A percentile compares a stretch with the other conserved stretches of the same genome.
Conservation (phyloP, 2,329 filamentous ascomycete species). For the Clarireedia monteithiana region DNA sequence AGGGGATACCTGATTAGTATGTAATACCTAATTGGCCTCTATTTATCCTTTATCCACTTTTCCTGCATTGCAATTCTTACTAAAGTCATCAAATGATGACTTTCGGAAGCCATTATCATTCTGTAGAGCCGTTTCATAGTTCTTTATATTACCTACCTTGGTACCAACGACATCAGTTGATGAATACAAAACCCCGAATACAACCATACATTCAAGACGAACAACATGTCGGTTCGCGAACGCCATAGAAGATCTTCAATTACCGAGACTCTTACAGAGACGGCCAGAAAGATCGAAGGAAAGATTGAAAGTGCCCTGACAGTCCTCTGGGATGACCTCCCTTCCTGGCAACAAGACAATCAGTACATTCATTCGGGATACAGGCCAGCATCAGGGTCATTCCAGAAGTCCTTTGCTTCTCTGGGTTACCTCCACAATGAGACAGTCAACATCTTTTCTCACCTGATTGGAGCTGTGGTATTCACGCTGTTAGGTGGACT, state of each 20-base stretch:
- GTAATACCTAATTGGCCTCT: too few species aligned
- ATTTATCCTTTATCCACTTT: too few species aligned
- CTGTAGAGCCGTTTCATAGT: not conserved
- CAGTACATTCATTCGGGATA: slow-evolving; percentile 62
- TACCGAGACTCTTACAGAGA: slow-evolving; percentile 18
- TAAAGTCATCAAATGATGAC: too few species aligned
- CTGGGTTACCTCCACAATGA: slow-evolving; percentile 55
- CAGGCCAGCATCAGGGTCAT: slow-evolving; percentile 54
- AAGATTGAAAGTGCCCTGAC: slow-evolving; percentile 33
- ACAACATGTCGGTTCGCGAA: slow-evolving; percentile 22
- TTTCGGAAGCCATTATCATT: too few species aligned
- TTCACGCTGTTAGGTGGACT: slow-evolving; percentile 44
- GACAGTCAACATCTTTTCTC: slow-evolving; percentile 65
- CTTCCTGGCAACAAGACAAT: slow-evolving; percentile 54
- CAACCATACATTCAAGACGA: too few species aligned
- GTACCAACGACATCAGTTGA: not conserved
- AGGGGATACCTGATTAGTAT: too few species aligned
- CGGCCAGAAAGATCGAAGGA: slow-evolving; percentile 20
- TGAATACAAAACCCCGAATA: too few species aligned
- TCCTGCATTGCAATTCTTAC: too few species aligned
- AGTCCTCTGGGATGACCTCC: slow-evolving; percentile 44
- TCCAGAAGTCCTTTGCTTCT: slow-evolving; percentile 47
- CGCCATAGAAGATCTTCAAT: slow-evolving; percentile 24
- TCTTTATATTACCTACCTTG: not conserved
- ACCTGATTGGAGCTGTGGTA: slow-evolving; percentile 56